Evolutionary conservation across 2,329 filamentous ascomycete species (phyloP).

Genomic region (Sclerotinia spermophila): DNA sequence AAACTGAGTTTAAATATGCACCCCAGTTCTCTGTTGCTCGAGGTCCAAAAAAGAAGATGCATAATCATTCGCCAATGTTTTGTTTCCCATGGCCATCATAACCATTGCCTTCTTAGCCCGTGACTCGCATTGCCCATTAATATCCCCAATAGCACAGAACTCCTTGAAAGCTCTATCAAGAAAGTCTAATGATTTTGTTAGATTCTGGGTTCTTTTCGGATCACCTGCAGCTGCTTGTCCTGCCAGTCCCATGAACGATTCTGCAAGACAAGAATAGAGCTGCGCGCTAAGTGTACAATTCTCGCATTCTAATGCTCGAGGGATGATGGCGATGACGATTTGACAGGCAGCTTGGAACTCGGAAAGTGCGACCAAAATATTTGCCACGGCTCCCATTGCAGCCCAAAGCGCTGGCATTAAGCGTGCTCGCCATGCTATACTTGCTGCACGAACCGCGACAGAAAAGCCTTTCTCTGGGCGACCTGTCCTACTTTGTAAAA

Average conservation of each 20-base stretch:
- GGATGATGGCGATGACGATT: conserved; percentile 59
- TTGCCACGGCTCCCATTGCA: conserved; percentile 53
- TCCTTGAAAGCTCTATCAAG: conserved; percentile 40
- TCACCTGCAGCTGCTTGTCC: conserved; percentile 41
- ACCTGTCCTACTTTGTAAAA: conserved; percentile 55
- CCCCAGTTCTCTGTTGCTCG: conserved; percentile 39
- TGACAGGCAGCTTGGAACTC: conserved; percentile 56
- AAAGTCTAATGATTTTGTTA: conserved; percentile 41
- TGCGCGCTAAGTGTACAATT: conserved; percentile 54
- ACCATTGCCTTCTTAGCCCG: conserved; percentile 65
- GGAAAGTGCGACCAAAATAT: conserved; percentile 55
- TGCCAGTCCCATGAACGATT: conserved; percentile 63
- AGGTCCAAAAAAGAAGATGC: conserved; percentile 52
- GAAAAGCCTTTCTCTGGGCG: conserved; percentile 63
- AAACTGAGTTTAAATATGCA: not conserved
- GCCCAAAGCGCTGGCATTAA: conserved; percentile 59
- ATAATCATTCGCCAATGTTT: conserved; percentile 52
- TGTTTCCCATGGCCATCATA: conserved; percentile 55
- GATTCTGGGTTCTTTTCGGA: conserved; percentile 45
- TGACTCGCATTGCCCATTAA: conserved; percentile 58
- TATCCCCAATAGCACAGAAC: conserved; percentile 56
- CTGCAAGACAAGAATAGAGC: conserved; percentile 57
- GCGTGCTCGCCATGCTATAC: conserved; percentile 56
- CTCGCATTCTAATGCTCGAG: conserved; percentile 59
- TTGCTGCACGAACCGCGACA: conserved; percentile 60